A percentile compares a stretch with the other conserved stretches of the same genome.
Evolutionary conservation across 148 eudicot genomes (phyloP).

Genomic region (Nepenthes mirabilis): DNA sequence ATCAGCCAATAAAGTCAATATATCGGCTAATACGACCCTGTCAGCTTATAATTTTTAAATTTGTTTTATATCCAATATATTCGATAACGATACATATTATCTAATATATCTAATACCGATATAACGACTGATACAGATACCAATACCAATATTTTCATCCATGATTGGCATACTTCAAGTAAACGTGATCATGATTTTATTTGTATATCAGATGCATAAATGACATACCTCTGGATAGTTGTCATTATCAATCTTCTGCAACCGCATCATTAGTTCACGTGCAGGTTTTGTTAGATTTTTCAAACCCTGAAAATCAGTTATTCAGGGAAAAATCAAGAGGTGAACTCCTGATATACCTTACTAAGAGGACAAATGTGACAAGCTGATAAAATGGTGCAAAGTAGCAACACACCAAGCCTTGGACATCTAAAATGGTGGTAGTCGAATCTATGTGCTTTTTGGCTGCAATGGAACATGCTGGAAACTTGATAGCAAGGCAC

Average conservation of each 20-base stretch:
- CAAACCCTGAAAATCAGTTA: conserved; percentile 33
- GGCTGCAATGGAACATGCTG: conserved; percentile 84
- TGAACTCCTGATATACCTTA: neutral
- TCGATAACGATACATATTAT: no score
- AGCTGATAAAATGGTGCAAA: neutral
- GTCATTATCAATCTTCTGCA: conserved; percentile 78
- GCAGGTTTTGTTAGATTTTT: conserved; percentile 63
- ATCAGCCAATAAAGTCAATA: no score
- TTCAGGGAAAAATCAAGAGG: neutral
- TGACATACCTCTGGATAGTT: conserved; percentile 77
- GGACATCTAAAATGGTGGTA: conserved; percentile 82
- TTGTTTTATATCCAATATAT: no score
- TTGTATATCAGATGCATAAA: neutral
- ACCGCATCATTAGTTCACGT: conserved; percentile 56
- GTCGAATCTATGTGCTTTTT: conserved; percentile 66
- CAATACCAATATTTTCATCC: no score
- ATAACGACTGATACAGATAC: no score
- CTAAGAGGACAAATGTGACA: neutral
- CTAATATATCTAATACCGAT: no score
- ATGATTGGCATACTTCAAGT: no score
- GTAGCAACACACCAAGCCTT: conserved; percentile 60
- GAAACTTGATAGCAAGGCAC: conserved; percentile 54
- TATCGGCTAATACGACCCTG: no score
- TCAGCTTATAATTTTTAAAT: no score
- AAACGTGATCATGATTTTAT: no score